A percentile compares a stretch with the other conserved stretches of the same genome.
Conservation (phyloP, 768 basidiomycete genomes). For the Russula ochroleuca region DNA sequence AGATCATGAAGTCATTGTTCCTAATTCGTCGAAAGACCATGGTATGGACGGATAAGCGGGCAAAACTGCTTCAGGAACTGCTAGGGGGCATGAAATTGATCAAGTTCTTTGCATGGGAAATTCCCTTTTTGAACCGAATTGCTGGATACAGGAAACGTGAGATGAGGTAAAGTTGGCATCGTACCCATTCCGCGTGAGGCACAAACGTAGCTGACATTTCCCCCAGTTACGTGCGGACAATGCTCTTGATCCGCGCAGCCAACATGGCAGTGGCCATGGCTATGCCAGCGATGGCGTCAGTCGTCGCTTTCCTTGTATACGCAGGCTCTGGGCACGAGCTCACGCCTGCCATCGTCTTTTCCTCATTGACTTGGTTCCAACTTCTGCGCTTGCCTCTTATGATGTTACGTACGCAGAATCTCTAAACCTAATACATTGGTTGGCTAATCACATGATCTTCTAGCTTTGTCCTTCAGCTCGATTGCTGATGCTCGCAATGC, state of each 20-base stretch:
- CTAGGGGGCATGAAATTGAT: slow-evolving; percentile 87
- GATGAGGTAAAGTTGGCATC: slow-evolving; percentile 41
- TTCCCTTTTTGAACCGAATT: slow-evolving; percentile 72
- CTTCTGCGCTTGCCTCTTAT: slow-evolving; percentile 77
- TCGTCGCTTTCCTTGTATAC: slow-evolving; percentile 73
- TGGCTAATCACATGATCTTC: slow-evolving; percentile 6
- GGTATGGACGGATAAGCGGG: slow-evolving; percentile 87
- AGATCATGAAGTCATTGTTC: slow-evolving; percentile 71
- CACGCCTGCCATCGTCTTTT: slow-evolving; percentile 70
- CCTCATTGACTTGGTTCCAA: slow-evolving; percentile 82
- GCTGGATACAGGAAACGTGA: slow-evolving; percentile 66
- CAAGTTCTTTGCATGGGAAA: slow-evolving; percentile 90
- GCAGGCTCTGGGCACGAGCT: slow-evolving; percentile 64
- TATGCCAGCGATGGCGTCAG: slow-evolving; percentile 74
- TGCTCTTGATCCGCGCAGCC: slow-evolving; percentile 62
- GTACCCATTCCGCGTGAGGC: neutral
- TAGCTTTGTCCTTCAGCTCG: slow-evolving; percentile 67
- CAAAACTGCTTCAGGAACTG: slow-evolving; percentile 85
- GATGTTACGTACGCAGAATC: slow-evolving; percentile 44
- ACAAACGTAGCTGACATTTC: slow-evolving; percentile 2
- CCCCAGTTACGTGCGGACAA: slow-evolving; percentile 55
- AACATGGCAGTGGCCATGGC: slow-evolving; percentile 66
- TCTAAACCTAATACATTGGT: neutral
- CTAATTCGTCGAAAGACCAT: slow-evolving; percentile 66
- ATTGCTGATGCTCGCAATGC: slow-evolving; percentile 85